phyloP scores from a whole-genome alignment of 1,284 basidiomycete species.

The Heterobasidion parviporum region DNA sequence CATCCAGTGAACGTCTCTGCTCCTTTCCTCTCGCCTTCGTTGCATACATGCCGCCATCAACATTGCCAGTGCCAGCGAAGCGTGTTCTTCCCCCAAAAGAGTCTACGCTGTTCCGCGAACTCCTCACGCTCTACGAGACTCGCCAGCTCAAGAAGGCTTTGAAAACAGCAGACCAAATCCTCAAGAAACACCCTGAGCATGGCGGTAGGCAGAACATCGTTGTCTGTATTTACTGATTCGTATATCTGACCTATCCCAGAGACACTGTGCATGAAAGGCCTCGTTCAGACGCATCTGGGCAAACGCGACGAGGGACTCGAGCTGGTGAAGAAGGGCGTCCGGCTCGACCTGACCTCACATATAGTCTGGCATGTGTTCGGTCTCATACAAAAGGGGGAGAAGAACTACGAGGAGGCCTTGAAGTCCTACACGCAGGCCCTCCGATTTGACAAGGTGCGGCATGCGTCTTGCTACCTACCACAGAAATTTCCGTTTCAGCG shows the following conservation, averaged over 20 bases:
- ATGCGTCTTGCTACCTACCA: background rate
- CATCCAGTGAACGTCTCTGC: too few relatives aligned
- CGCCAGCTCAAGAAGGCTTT: conserved; percentile 87
- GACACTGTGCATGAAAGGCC: conserved; percentile 90
- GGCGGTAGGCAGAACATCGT: conserved; percentile 53
- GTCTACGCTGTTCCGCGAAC: conserved; percentile 79
- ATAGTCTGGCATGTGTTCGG: conserved; percentile 99
- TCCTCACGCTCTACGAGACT: conserved; percentile 87
- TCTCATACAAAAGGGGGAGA: conserved; percentile 86
- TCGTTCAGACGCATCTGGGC: conserved; percentile 80
- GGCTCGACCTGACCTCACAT: conserved; percentile 85
- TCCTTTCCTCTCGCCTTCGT: background rate
- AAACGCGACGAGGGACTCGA: conserved; percentile 80
- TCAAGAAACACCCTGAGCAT: conserved; percentile 95
- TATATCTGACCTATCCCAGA: conserved; percentile 40
- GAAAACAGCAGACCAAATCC: conserved; percentile 89
- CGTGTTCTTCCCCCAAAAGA: conserved; percentile 75
- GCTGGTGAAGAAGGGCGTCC: conserved; percentile 83
- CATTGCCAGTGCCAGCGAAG: conserved; percentile 29
- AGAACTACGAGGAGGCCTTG: conserved; percentile 85
- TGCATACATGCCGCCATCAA: conserved; percentile 11
- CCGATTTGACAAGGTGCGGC: conserved; percentile 77
- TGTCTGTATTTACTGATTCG: conserved; percentile 15
- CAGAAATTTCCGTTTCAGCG: background rate
- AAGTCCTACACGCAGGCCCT: conserved; percentile 81